Evolutionary conservation across 257 asterid genomes (phyloP), one percentile per base, ranked within the genome.

Genomic region (Penstemon davidsonii): DNA sequence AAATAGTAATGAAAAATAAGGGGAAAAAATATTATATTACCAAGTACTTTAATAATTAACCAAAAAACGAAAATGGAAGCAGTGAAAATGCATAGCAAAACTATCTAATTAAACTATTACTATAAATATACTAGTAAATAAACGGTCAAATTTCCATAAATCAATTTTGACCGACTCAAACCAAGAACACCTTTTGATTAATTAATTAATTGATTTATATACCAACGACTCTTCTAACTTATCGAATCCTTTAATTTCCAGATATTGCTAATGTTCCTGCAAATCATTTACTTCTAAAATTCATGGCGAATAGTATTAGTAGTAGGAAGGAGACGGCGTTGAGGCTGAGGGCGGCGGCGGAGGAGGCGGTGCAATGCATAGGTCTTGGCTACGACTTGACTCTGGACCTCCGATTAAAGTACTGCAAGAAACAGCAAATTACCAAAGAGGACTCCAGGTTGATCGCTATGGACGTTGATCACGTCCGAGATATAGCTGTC

Each of bases 341-440:
- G 71, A 41, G 43, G 18, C 9, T 38, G 4, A 40, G 6, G 18
- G 71, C 70, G 6, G 58, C 50, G 40, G 60, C 56, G 46, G 47
- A 65, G 8, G 58, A 9, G 42, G 69, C 69, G 38, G 47, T 64
- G 37, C n/a, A 25, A 4, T 66, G 42, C 0, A 66, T 66, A 9
- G 62, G 71, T 2, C 12, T 54, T 8, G 71, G 63, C 6, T 55
- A 40, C 49, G 62, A 67, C 7, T 4, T 67, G 71, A 9, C 37
- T 0, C 18, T 73, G 69, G 85, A 76, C 71, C 52, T 69, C 3
- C 67, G 78, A 57, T 67, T 80, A 12, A 66, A 64, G 61, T 70
- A 77, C 68, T 74, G 80, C 68, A 76, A 76, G 65, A 64, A 64
- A 3, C 36, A 44, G 6, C 46, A 61, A 3, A 41, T n/a, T n/a